These are phyloP conservation scores for Pythium rhizo-oryzae DNA, from an alignment of 352 stramenopile genomes.

Conservation along the genomic window DNA sequence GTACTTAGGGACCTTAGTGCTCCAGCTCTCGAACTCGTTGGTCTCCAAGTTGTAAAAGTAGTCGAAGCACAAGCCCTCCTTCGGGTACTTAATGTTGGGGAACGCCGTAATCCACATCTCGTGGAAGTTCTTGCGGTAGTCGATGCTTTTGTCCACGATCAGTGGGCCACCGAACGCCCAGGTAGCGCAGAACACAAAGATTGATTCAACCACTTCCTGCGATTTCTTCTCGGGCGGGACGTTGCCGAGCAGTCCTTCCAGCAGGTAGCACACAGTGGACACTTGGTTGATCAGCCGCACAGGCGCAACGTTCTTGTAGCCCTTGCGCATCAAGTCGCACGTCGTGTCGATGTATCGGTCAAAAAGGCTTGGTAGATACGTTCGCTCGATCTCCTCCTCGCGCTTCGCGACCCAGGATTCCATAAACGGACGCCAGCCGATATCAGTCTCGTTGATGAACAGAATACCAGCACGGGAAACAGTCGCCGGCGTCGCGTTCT, in stretches of 20 bases:
- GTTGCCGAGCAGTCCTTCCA: slow-evolving; percentile 92
- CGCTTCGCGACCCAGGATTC: slow-evolving; percentile 95
- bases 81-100: slow-evolving; percentile 92
- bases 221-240: slow-evolving; percentile 91
- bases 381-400: slow-evolving; percentile 91
- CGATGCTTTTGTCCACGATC: slow-evolving; percentile 91
- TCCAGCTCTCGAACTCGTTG: slow-evolving; percentile 94
- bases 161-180: slow-evolving; percentile 97
- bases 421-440: slow-evolving; percentile 97
- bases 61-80: slow-evolving; percentile 96
- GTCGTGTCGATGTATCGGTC: slow-evolving; percentile 97
- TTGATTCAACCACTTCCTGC: slow-evolving; percentile 92
- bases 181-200: slow-evolving; percentile 96
- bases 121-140: slow-evolving; percentile 91
- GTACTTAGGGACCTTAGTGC: slow-evolving; percentile 92
- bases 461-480: slow-evolving; percentile 89
- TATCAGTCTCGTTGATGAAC: slow-evolving; percentile 89
- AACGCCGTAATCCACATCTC: slow-evolving; percentile 84
- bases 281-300: slow-evolving; percentile 96
- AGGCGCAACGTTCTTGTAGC: slow-evolving; percentile 95
- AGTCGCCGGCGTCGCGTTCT: slow-evolving; percentile 85
- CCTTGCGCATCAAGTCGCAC: slow-evolving; percentile 93
- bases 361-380: slow-evolving; percentile 93
- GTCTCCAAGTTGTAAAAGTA: slow-evolving; percentile 96
- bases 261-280: slow-evolving; percentile 95